Conservation (phyloP, 2,329 filamentous ascomycete genomes). For the Penicillium concentricum region DNA sequence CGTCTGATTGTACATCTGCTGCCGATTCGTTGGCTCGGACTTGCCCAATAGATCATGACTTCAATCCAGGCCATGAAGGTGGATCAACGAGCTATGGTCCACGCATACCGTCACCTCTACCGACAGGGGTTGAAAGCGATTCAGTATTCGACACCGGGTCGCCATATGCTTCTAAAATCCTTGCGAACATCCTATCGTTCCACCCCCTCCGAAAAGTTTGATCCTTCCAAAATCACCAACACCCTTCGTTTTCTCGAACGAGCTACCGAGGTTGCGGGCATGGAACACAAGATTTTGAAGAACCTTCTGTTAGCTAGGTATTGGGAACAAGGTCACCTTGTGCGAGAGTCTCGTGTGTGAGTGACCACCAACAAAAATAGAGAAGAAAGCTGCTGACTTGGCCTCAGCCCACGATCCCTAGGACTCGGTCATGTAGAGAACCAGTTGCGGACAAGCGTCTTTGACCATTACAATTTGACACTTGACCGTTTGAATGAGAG, state of each 20-base stretch:
- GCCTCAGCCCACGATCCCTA: conserved; percentile 29
- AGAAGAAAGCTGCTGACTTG: conserved; percentile 22
- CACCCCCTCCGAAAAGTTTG: conserved; percentile 36
- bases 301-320: conserved; percentile 46
- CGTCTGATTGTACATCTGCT: not conserved
- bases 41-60: conserved; percentile 4
- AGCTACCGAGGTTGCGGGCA: conserved; percentile 39
- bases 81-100: conserved; percentile 39
- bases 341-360: conserved; percentile 34
- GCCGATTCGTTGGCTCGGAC: not conserved
- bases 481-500: conserved; percentile 50
- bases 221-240: conserved; percentile 42
- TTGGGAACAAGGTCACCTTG: conserved; percentile 39
- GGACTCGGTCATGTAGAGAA: conserved; percentile 28
- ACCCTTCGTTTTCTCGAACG: conserved; percentile 48
- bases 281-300: conserved; percentile 50
- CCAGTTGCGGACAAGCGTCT: conserved; percentile 35
- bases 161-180: conserved; percentile 51
- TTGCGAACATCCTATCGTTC: conserved; percentile 45
- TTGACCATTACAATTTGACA: conserved; percentile 45
- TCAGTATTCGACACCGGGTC: conserved; percentile 57
- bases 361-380: conserved; percentile 14
- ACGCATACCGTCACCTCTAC: conserved; percentile 59
- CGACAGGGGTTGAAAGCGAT: conserved; percentile 54
- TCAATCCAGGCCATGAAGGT: conserved; percentile 8